Base-by-base conservation (phyloP, 139 green algal genomes). In the Picocystis salinarum region DNA sequence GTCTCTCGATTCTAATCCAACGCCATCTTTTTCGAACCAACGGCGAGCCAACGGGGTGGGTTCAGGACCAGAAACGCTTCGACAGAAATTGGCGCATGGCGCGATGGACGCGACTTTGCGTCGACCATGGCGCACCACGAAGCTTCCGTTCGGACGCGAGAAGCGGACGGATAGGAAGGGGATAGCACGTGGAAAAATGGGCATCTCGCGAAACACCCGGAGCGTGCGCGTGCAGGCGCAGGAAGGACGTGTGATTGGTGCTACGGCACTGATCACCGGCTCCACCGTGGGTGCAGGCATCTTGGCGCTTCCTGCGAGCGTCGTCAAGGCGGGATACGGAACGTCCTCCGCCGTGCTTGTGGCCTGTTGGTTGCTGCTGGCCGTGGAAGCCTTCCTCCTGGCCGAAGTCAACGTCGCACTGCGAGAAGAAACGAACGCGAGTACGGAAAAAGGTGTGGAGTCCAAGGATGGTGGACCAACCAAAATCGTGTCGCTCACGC, bases 281-380 rank as follows among this genome's bases (percentile, higher is more conserved):
- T 78, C 71, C 0, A 73, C 71, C 0, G 73, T 83, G 15, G 75
- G 75, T 7, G 52, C 64, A 19, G 74, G 75, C 24, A 75, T 83
- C 17, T 53, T 85, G 20, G 66, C 74, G 12, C 52, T 82, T 11
- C 73, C 73, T 6, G 28, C 45, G 0, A 52, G 63, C 1, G 58
- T 39, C 1, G 53, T 54, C 4, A 48, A 58, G 6, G 63, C 73
- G 10, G 72, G 73, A 4, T 69, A 81, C 34, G 30, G 52, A 11
- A 71, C 73, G 2, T 63, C 56, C 15, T 25, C 53, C 0, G 17
- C 34, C 2, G 47, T 47, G 4, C 40, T 82, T 2, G 3, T 52
- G 0, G 47, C 36, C 24, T 52, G 45, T 18, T 82, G 71, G 71
- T 55, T 22, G 4, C 51, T 82, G 33, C 58, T 83, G 23, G 48